Evolutionary conservation across 208 protist species (phyloP), one percentile per base, ranked within the genome.

Genomic region (Crithidia brevicula): DNA sequence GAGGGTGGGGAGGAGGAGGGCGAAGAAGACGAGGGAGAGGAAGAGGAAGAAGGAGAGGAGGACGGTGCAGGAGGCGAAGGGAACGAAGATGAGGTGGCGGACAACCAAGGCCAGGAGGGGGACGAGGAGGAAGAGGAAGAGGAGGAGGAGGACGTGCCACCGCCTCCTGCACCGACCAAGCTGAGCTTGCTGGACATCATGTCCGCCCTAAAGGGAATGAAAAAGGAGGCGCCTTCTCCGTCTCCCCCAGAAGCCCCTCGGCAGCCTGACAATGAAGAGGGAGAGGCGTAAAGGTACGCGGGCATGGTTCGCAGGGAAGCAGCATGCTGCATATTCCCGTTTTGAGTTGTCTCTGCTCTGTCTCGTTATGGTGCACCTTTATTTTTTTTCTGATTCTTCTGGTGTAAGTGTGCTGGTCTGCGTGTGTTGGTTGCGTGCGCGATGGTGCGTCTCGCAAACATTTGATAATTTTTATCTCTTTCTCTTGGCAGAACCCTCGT

Each of bases 151-250:
- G 40, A 57, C 11, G 56, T 57, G 28, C 52, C 59, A 2, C 43
- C 30, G 31, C 67, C 67, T 18, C 50, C 28, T 8, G 47, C 22
- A 7, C 64, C 54, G 15, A 72, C 83, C 4, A 83, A 86, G 52
- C 69, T 91, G 28, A 82, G 80, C 59, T 59, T 87, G 31, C 52
- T 79, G 23, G 86, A 81, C 57, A 91, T 91, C 53, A 80, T 86
- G 58, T 72, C 80, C 15, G 86, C 82, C 5, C 61, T 91, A 15
- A 72, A 79, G 36, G 65, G 75, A 1, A 73, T 91, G 46, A 80
- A 83, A 42, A 60, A 76, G 64, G 76, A 77, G 52, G 51, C 13
- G 34, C 3, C 43, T 25, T 3, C n/a, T 20, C 16, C 42, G 4
- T 22, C 36, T 3, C n/a, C 58, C 15, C 27, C 45, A 1, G 45